Evolutionary conservation across 2,329 filamentous ascomycete species (phyloP).

Genomic region (Hypocreales sp.): DNA sequence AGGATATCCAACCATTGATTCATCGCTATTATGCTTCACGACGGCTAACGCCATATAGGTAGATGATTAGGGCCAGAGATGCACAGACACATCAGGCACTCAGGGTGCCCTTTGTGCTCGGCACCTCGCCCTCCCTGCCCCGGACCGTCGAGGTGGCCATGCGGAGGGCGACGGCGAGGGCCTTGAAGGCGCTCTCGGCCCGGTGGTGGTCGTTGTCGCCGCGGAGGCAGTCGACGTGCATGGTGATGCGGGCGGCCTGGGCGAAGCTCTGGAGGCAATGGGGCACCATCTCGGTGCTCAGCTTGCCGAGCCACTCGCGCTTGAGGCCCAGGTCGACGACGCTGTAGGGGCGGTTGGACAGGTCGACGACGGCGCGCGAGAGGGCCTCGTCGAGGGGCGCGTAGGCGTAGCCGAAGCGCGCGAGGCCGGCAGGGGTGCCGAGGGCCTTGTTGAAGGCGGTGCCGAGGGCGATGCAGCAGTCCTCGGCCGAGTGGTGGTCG

Average conservation of each 20-base stretch:
- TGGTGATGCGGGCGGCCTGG: constrained; percentile 74
- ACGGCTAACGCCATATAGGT: too few species aligned
- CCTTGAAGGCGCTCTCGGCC: constrained; percentile 95
- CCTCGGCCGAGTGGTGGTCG: constrained; percentile 96
- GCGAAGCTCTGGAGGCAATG: constrained; percentile 93
- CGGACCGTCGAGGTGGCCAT: constrained; percentile 60
- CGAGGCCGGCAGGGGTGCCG: constrained; percentile 62
- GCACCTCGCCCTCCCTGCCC: constrained; percentile 80
- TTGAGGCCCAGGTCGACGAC: constrained; percentile 73
- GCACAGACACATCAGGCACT: constrained; percentile 33
- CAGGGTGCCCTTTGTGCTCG: constrained; percentile 90
- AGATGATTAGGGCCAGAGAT: too few species aligned
- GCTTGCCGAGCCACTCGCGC: constrained; percentile 84
- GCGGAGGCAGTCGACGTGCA: constrained; percentile 85
- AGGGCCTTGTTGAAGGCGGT: constrained; percentile 71
- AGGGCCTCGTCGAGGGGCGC: constrained; percentile 90
- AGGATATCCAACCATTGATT: too few species aligned
- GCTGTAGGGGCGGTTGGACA: constrained; percentile 79
- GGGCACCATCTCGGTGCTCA: constrained; percentile 93
- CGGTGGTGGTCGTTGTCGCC: constrained; percentile 93
- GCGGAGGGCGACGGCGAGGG: constrained; percentile 71
- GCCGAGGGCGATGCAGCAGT: constrained; percentile 84
- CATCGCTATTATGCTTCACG: too few species aligned
- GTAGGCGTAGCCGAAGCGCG: constrained; percentile 84
- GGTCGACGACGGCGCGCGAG: constrained; percentile 83